Conservation (phyloP, 768 basidiomycete species). For the Xerocomus brunneocitrinus region DNA sequence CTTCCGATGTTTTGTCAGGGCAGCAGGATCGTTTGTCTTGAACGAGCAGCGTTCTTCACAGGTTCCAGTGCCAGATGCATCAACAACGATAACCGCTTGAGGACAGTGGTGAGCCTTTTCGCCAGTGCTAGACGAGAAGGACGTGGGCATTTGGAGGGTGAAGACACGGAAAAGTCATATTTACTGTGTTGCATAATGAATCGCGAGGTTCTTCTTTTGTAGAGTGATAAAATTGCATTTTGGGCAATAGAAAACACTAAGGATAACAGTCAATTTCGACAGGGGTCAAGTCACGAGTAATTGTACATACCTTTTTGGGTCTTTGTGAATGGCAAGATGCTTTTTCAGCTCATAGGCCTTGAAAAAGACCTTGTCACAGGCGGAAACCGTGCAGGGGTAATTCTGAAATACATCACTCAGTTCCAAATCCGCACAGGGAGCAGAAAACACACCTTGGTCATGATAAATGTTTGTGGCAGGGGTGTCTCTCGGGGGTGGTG, state of each 20-base stretch:
- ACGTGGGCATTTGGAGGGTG: neutral
- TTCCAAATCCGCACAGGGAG: neutral
- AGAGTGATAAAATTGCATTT: constrained; percentile 13
- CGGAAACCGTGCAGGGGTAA: neutral
- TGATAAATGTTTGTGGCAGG: neutral
- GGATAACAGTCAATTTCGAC: neutral
- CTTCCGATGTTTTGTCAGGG: constrained; percentile 25
- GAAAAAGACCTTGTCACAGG: constrained; percentile 4
- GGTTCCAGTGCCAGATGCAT: neutral
- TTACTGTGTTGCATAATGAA: constrained; percentile 21
- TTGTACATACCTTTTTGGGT: constrained; percentile 4
- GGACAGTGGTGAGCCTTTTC: constrained; percentile 12
- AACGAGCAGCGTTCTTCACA: constrained; percentile 10
- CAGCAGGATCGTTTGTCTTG: constrained; percentile 23
- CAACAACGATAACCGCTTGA: neutral
- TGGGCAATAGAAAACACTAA: constrained; percentile 14
- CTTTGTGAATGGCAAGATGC: constrained; percentile 7
- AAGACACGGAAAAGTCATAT: neutral
- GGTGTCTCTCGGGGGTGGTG: neutral
- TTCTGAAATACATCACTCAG: neutral
- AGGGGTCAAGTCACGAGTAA: neutral
- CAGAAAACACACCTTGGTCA: constrained; percentile 5
- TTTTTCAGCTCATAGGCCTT: constrained; percentile 10
- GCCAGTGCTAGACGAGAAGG: constrained; percentile 16
- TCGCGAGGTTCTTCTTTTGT: constrained; percentile 18